Percentiles rank a stretch among this genome's conserved stretches.
Evolutionary conservation across 2,329 filamentous ascomycete genomes (phyloP).

Genomic region (Neocatenulostroma microsporum): DNA sequence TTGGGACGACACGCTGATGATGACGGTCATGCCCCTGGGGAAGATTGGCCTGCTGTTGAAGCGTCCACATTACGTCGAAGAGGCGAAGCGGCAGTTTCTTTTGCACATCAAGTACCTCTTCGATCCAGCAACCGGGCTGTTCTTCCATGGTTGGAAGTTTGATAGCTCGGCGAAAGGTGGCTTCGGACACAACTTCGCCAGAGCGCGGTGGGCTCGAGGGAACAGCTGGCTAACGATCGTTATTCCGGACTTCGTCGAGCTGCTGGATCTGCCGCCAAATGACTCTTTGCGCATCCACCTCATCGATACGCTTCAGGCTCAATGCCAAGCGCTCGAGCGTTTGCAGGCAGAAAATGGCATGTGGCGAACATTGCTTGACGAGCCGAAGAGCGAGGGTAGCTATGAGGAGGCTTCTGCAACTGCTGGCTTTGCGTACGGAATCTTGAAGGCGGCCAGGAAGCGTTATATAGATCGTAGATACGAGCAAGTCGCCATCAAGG

Average conservation of each 20-base stretch:
- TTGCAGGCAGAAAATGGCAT: constrained; percentile 56
- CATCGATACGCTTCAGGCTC: constrained; percentile 57
- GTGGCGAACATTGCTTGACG: constrained; percentile 68
- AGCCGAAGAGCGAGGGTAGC: constrained; percentile 57
- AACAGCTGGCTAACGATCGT: constrained; percentile 74
- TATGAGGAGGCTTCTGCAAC: constrained; percentile 72
- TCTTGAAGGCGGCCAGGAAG: constrained; percentile 65
- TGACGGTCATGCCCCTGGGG: constrained; percentile 72
- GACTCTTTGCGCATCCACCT: constrained; percentile 57
- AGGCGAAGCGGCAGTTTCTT: constrained; percentile 70
- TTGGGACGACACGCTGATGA: constrained; percentile 84
- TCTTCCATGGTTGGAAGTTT: constrained; percentile 79
- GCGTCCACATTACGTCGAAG: constrained; percentile 64
- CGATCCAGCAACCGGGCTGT: constrained; percentile 62
- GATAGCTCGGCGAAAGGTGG: constrained; percentile 50
- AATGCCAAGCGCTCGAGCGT: constrained; percentile 56
- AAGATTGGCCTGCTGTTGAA: constrained; percentile 68
- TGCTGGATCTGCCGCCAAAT: constrained; percentile 52
- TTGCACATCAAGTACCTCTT: constrained; percentile 72
- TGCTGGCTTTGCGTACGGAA: constrained; percentile 72
- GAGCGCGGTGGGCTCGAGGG: constrained; percentile 50
- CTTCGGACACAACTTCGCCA: constrained; percentile 49
- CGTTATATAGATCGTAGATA: constrained; percentile 63
- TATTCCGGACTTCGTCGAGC: constrained; percentile 72
- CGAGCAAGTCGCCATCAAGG: constrained; percentile 54